A percentile compares a stretch with the other conserved stretches of the same genome.
Evolutionary conservation across 148 eudicot species (phyloP).

Genomic region (Rhododendron henanense): DNA sequence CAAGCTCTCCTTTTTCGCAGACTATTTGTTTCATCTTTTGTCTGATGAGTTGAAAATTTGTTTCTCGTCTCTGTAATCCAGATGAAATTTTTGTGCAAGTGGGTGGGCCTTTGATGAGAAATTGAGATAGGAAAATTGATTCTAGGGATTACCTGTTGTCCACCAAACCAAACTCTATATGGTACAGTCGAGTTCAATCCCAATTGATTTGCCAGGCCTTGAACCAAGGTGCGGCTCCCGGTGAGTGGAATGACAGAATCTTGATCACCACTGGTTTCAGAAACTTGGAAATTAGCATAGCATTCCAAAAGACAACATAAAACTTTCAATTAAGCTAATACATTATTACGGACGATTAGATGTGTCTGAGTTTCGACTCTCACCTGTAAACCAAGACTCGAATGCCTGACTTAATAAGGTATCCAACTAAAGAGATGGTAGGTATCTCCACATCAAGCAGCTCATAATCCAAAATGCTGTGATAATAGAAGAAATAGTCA

Average conservation of each 20-base stretch:
- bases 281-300: not conserved
- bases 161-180: conserved; percentile 88
- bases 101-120: not conserved
- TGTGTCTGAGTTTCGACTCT: not conserved
- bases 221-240: conserved; percentile 70
- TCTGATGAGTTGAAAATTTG: not conserved
- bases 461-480: conserved; percentile 80
- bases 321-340: not conserved
- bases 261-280: conserved; percentile 67
- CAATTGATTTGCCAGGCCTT: conserved; percentile 46
- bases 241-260: conserved; percentile 84
- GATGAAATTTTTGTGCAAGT: not conserved
- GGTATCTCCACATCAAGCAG: conserved; percentile 84
- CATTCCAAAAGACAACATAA: not conserved
- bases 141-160: conserved; percentile 55
- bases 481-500: not conserved
- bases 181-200: conserved; percentile 62
- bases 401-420: conserved; percentile 58
- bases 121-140: not conserved
- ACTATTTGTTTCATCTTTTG: not conserved
- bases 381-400: conserved; percentile 96
- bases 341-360: not conserved
- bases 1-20: not conserved
- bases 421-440: conserved; percentile 74
- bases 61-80: not conserved